Evolutionary conservation across 2,329 filamentous ascomycete species (phyloP), one percentile per base, ranked within the genome.

Genomic region (Bipolaris sorokiniana): DNA sequence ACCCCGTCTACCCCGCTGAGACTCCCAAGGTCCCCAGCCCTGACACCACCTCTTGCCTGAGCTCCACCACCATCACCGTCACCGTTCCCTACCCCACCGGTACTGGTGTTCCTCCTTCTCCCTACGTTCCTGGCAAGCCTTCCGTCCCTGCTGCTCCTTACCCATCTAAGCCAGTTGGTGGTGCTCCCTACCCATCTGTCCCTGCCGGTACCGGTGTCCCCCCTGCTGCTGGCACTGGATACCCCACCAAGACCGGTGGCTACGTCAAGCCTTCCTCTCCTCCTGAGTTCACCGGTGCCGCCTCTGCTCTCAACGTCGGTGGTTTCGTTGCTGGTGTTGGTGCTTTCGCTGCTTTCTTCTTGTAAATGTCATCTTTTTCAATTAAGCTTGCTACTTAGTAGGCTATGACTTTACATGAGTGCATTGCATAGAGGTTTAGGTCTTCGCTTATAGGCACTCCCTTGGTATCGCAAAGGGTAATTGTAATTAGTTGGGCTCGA

Each of bases 1-100:
- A 42, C n/a, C 34, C 34, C 7, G 2, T 16, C 18, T 38, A 16
- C n/a, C n/a, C 15, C 2, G 37, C 41, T 48, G 36, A 36, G 46
- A 49, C 26, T 28, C 60, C 64, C 36, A 34, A 50, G 41, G 54
- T 57, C 18, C 54, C 54, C 33, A 56, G 58, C 36, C 57, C 62
- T 41, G 56, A 50, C 49, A 51, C 66, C 48, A 59, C 65, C 48
- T 63, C 63, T 54, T 80, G 78, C 59, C 70, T 73, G 46, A 74
- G 77, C 68, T 79, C 76, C 67, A 69, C 71, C 56, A 81, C 80
- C 61, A 70, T 76, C 62, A 73, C 76, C 55, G 70, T 80, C 61
- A 81, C 79, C 42, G 65, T 81, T 61, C 73, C 71, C 23, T 67
- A 70, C 68, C 72, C 73, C 56, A 78, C 77, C 45, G 74, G 71